phyloP scores from a whole-genome alignment of 2,329 filamentous ascomycete species.

The Paecilomyces niveus region DNA sequence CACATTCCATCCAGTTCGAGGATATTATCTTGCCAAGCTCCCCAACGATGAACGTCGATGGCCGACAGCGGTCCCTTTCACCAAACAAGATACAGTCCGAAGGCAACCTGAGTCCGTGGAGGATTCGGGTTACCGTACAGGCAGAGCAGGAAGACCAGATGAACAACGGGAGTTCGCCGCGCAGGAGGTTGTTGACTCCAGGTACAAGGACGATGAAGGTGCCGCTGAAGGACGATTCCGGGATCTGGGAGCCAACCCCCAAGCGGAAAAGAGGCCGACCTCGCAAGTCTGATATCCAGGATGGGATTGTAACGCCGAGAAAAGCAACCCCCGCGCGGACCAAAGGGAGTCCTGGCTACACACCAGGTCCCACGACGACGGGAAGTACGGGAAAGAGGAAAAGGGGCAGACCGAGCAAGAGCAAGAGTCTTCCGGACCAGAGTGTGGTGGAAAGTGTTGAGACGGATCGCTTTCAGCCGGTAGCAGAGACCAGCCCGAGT shows the following conservation, averaged over 20 bases:
- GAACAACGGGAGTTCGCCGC: constrained; percentile 21
- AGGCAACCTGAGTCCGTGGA: constrained; percentile 40
- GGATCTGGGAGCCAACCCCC: constrained; percentile 27
- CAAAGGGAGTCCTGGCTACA: constrained; percentile 24
- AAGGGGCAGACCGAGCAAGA: constrained; percentile 32
- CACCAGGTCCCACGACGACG: constrained; percentile 20
- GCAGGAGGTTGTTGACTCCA: constrained; percentile 22
- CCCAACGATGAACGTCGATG: constrained; percentile 24
- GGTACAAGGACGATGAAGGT: constrained; percentile 33
- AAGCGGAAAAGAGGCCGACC: constrained; percentile 36
- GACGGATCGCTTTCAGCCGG: constrained; percentile 14
- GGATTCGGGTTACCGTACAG: constrained; percentile 42
- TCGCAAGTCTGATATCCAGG: constrained; percentile 31
- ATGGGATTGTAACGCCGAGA: constrained; percentile 27
- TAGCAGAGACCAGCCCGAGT: constrained; percentile 2
- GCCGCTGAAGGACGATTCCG: constrained; percentile 33
- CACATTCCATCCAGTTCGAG: constrained; percentile 34
- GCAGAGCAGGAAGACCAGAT: constrained; percentile 38
- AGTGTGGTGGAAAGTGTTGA: constrained; percentile 13
- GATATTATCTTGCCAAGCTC: constrained; percentile 36
- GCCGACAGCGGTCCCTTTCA: constrained; percentile 24
- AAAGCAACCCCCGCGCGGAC: constrained; percentile 24
- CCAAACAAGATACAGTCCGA: constrained; percentile 31
- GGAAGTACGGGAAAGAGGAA: constrained; percentile 24
- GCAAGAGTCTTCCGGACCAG: constrained; percentile 23